Evolutionary conservation across 1,284 basidiomycete genomes (phyloP).

Genomic region (Sporisorium exsertum): DNA sequence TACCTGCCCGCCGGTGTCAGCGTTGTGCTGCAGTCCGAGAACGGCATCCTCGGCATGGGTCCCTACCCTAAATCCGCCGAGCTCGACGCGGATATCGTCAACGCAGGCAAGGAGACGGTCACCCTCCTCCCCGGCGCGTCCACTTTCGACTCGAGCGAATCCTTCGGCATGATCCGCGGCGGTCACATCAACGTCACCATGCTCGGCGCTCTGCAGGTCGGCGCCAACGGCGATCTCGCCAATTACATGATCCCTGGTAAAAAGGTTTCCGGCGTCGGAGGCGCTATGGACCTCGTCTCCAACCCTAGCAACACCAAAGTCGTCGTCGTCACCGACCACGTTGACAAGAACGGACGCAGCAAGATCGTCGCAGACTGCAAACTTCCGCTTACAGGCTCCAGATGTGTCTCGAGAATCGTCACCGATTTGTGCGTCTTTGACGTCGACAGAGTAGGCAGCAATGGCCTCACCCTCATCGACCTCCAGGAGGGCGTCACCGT

Average conservation of each 20-base stretch:
- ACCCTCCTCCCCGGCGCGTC: slow-evolving; percentile 86
- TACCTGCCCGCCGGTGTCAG: slow-evolving; percentile 62
- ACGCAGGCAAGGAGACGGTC: slow-evolving; percentile 90
- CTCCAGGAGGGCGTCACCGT: slow-evolving; percentile 83
- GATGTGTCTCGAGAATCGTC: slow-evolving; percentile 87
- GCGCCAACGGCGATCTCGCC: slow-evolving; percentile 91
- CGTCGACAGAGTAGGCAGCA: slow-evolving; percentile 78
- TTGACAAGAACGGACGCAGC: slow-evolving; percentile 85
- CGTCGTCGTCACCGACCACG: slow-evolving; percentile 88
- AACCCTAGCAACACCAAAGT: slow-evolving; percentile 64
- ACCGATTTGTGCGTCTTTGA: slow-evolving; percentile 90
- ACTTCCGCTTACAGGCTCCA: slow-evolving; percentile 86
- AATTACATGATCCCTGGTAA: slow-evolving; percentile 99
- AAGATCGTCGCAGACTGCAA: slow-evolving; percentile 87
- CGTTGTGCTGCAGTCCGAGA: slow-evolving; percentile 64
- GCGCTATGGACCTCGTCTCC: slow-evolving; percentile 83
- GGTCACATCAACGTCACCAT: slow-evolving; percentile 95
- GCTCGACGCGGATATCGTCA: slow-evolving; percentile 69
- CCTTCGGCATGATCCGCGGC: slow-evolving; percentile 93
- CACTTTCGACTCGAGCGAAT: slow-evolving; percentile 90
- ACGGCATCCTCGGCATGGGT: slow-evolving; percentile 67
- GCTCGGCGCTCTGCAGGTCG: slow-evolving; percentile 92
- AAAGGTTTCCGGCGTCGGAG: slow-evolving; percentile 82
- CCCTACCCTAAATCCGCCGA: slow-evolving; percentile 59
- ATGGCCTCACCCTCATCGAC: slow-evolving; percentile 82